Percentiles rank a stretch among this genome's conserved stretches.
These are phyloP conservation scores for Diaporthe sp. DNA, from an alignment of 2,329 filamentous ascomycete genomes.

Conservation along the genomic window DNA sequence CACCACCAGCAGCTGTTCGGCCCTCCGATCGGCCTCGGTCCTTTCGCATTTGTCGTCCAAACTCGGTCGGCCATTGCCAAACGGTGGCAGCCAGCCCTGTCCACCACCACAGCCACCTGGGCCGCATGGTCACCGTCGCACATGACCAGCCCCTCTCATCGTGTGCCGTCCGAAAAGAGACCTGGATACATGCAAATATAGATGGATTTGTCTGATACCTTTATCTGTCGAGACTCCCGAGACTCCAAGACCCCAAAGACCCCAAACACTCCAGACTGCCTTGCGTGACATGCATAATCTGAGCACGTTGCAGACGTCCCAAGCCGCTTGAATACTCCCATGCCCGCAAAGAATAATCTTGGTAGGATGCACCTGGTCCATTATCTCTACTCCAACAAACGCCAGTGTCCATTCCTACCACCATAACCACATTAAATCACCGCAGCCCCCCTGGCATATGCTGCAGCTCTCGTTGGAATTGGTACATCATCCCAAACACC, in stretches of 20 bases:
- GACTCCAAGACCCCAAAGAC: background rate
- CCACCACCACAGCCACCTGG: background rate
- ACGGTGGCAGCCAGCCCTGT: background rate
- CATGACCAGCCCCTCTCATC: background rate
- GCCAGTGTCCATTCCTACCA: background rate
- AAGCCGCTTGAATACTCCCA: background rate
- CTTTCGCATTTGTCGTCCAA: background rate
- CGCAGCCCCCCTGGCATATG: conserved; percentile 50
- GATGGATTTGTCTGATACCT: background rate
- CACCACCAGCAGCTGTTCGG: background rate
- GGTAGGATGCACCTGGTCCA: background rate
- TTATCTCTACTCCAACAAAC: conserved; percentile 13
- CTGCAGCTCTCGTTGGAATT: conserved; percentile 70
- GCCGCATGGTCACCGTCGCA: conserved; percentile 12
- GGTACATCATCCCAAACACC: conserved; percentile 70
- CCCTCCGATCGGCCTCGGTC: conserved; percentile 30
- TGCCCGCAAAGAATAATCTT: background rate
- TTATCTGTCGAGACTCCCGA: background rate
- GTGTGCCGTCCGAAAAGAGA: background rate
- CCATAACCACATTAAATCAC: background rate
- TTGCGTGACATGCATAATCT: background rate
- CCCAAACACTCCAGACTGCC: background rate
- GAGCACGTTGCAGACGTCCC: background rate
- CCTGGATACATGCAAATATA: background rate
- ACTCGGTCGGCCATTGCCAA: too few species aligned